Evolutionary conservation across 257 asterid species (phyloP).

Genomic region (Gentiana macrophylla): DNA sequence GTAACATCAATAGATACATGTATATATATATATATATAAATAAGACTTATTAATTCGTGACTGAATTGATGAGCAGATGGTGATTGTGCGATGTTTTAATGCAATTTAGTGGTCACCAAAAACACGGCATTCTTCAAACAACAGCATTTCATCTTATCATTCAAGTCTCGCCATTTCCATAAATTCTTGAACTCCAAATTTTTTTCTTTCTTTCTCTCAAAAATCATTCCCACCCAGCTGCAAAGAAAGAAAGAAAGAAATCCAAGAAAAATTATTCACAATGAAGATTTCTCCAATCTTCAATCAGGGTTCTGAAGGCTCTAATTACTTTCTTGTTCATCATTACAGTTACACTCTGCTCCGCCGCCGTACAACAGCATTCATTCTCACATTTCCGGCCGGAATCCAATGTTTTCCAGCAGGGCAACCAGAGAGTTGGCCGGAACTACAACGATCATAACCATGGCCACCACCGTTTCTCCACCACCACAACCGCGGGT

Average conservation of each 20-base stretch:
- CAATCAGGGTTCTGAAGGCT: not conserved
- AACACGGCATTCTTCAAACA: not conserved
- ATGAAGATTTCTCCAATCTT: slow-evolving; percentile 21
- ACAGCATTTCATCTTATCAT: not conserved
- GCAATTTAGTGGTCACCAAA: slow-evolving; percentile 1
- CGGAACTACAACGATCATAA: not conserved
- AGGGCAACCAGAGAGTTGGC: not conserved
- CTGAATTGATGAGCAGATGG: slow-evolving; percentile 12
- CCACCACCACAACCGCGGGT: slow-evolving; percentile 20
- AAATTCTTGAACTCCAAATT: not conserved
- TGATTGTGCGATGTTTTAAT: not conserved
- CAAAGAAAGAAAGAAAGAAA: not conserved
- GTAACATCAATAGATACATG: not conserved
- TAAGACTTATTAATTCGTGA: slow-evolving; percentile 10
- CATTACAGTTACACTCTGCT: slow-evolving; percentile 4
- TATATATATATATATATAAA: not conserved
- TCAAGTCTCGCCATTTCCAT: not conserved
- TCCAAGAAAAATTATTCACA: slow-evolving; percentile 1
- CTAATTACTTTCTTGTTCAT: slow-evolving; percentile 11
- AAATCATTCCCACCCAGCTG: not conserved
- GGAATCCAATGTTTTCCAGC: not conserved
- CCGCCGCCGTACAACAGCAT: slow-evolving; percentile 1
- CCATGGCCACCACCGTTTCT: slow-evolving; percentile 15
- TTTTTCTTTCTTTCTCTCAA: not conserved
- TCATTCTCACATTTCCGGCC: not conserved